Evolutionary conservation across 768 basidiomycete species (phyloP), one percentile per base, ranked within the genome.

Genomic region (Tylopilus subfusipes): DNA sequence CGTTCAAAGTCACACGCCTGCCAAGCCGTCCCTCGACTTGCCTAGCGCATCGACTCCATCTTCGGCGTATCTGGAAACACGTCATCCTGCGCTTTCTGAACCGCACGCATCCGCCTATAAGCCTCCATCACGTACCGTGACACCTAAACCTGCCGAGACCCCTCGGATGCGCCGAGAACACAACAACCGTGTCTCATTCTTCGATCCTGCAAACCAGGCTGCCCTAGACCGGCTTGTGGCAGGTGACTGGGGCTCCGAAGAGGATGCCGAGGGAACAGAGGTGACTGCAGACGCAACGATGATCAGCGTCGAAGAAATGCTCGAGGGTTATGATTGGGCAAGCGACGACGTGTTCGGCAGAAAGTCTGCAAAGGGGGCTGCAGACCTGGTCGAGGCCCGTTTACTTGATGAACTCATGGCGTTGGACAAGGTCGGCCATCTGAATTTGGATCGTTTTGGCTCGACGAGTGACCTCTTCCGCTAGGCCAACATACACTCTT

Each of bases 311-410:
- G 97, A 99, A 67, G 97, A 99, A 68, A 95, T 99, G 93, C 78
- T 99, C 24, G 97, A 99, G 64, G 95, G 97, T 0, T 97, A 97
- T 64, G 97, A 98, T 69, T 98, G 94, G 94, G 86, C 91, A 5
- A 87, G 85, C 56, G 89, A 88, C 52, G 85, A 86, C 66, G 76
- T 86, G n/a, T 75, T 88, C 42, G 82, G 80, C 14, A 75, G 83
- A 60, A 85, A 82, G 64, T 79, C 82, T 50, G 77, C 78, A 18
- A 78, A 81, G 62, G 87, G 87, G 12, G 85, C 90, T 9, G 92
- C 91, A 36, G 96, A 98, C 66, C 79, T 95, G 61, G 94, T 98
- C 56, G 93, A 98, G 71, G 88, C 90, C 22, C 76, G 94, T 59
- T 72, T 99, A 43, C 69, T 91, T 40, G 91, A 96, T 56, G 97